A percentile compares a stretch with the other conserved stretches of the same genome.
These are phyloP conservation scores for Phanerochaete sordida DNA, from an alignment of 768 basidiomycete genomes.

Conservation along the genomic window DNA sequence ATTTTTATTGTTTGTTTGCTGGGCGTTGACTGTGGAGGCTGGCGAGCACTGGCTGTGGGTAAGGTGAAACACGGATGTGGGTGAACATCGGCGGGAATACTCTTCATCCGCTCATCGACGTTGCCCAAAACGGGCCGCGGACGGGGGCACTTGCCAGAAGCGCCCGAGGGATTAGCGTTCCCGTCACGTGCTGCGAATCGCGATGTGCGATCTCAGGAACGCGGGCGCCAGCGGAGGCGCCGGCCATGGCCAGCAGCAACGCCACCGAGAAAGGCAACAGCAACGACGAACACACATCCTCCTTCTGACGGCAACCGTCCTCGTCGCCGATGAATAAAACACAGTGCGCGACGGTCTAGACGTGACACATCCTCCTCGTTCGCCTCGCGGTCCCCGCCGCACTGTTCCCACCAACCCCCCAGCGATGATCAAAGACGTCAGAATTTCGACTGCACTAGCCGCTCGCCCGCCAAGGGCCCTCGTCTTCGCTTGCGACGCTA, in stretches of 20 bases:
- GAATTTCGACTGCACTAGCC: neutral
- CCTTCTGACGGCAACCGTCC: slow-evolving; percentile 1
- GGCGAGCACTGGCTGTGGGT: neutral
- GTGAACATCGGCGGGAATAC: neutral
- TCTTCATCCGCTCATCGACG: slow-evolving; percentile 10
- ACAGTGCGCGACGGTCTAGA: no score
- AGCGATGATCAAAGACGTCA: no score
- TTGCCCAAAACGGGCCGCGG: neutral
- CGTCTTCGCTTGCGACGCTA: no score
- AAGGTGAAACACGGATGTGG: neutral
- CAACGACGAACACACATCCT: neutral
- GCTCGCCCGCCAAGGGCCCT: neutral
- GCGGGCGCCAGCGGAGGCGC: neutral
- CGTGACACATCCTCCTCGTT: no score
- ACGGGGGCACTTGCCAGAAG: no score
- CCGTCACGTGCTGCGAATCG: neutral
- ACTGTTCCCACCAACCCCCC: no score
- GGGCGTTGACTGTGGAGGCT: neutral
- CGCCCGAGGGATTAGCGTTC: slow-evolving; percentile 5
- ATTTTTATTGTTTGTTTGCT: neutral
- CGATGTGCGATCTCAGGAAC: slow-evolving; percentile 7
- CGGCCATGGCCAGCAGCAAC: neutral
- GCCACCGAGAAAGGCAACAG: neutral
- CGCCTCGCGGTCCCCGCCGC: no score
- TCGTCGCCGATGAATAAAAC: neutral